phyloP scores from a whole-genome alignment of 148 eudicot genomes.

The Spergularia bocconei region DNA sequence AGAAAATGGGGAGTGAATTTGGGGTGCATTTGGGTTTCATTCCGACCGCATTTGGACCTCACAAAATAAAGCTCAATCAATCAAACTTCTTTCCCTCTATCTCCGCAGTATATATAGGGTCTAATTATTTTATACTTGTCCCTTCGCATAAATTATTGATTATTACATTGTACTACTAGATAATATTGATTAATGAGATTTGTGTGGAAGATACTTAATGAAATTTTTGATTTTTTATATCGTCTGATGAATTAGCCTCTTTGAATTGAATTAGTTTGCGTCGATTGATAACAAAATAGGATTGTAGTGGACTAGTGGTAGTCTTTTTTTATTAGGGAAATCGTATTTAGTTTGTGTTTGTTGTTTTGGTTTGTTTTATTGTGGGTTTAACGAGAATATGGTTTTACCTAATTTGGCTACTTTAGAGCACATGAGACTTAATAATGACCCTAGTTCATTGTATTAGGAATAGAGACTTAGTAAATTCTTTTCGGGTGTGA shows the following conservation, averaged over 20 bases:
- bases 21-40: constrained; percentile 69
- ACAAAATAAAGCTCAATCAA: constrained; percentile 14
- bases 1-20: constrained; percentile 42
- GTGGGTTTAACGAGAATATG: neutral
- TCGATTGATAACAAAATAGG: too few species aligned
- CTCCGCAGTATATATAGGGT: constrained; percentile 32
- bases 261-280: too few species aligned
- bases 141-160: neutral
- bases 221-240: neutral
- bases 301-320: too few species aligned
- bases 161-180: neutral
- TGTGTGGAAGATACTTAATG: neutral
- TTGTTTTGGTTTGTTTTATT: neutral
- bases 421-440: too few species aligned
- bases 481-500: too few species aligned
- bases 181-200: neutral
- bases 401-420: neutral
- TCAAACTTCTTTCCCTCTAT: constrained; percentile 32
- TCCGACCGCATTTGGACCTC: constrained; percentile 77
- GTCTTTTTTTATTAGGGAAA: too few species aligned
- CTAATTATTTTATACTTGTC: neutral
- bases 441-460: too few species aligned
- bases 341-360: neutral
- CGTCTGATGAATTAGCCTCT: too few species aligned
- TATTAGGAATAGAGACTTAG: too few species aligned